Evolutionary conservation across 768 basidiomycete species (phyloP).

Genomic region (Kwoniella sp.): DNA sequence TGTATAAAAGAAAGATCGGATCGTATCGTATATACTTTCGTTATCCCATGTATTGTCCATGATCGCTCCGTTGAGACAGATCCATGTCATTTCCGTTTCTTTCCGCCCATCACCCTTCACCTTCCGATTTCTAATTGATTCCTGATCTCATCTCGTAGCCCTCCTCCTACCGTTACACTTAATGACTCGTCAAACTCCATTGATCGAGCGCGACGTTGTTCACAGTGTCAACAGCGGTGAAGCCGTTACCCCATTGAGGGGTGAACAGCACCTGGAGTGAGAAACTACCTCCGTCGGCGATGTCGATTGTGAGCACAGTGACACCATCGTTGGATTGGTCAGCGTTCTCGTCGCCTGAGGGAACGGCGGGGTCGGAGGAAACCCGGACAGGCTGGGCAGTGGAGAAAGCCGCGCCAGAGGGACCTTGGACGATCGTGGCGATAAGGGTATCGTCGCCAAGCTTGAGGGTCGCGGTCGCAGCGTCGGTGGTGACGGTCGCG

Average conservation of each 20-base stretch:
- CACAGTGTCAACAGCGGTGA: slow-evolving; percentile 62
- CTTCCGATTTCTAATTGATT: too few relatives aligned
- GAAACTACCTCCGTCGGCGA: slow-evolving; percentile 69
- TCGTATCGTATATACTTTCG: too few relatives aligned
- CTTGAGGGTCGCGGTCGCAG: slow-evolving; percentile 72
- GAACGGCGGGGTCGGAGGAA: slow-evolving; percentile 66
- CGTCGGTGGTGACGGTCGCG: slow-evolving; percentile 65
- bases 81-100: too few relatives aligned
- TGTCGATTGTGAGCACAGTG: slow-evolving; percentile 72
- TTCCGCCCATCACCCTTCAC: too few relatives aligned
- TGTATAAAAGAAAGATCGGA: too few relatives aligned
- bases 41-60: too few relatives aligned
- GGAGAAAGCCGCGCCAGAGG: slow-evolving; percentile 67
- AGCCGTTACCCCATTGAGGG: slow-evolving; percentile 74
- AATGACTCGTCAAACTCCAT: slow-evolving; percentile 80
- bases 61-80: too few relatives aligned
- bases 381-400: slow-evolving; percentile 65
- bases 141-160: too few relatives aligned
- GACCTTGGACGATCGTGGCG: slow-evolving; percentile 70
- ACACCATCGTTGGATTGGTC: slow-evolving; percentile 77
- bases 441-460: slow-evolving; percentile 71
- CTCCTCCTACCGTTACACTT: neutral
- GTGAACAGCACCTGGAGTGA: slow-evolving; percentile 83
- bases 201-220: slow-evolving; percentile 69
- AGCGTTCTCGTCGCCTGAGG: slow-evolving; percentile 57